A percentile compares a stretch with the other conserved stretches of the same genome.
Conservation (phyloP, 2,329 filamentous ascomycete genomes). For the Phaeosphaeria sp. region DNA sequence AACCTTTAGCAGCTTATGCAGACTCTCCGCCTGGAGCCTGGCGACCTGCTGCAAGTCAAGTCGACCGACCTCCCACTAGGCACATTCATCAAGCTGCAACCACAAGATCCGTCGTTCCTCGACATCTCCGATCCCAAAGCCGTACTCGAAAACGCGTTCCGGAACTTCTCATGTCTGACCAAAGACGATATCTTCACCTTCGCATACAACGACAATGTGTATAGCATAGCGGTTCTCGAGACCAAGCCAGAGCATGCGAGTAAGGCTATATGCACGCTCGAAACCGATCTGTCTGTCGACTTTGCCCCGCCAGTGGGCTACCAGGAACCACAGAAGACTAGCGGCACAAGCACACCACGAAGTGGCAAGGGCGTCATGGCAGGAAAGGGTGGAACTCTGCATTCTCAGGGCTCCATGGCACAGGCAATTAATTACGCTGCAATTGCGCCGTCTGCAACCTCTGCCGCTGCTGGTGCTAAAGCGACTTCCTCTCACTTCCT, state of each 20-base stretch:
- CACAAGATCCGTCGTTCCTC: conserved; percentile 90
- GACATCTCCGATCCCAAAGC: conserved; percentile 98
- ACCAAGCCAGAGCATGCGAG: conserved; percentile 87
- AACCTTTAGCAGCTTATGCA: conserved; percentile 78
- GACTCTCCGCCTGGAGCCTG: conserved; percentile 85
- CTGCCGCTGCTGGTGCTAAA: conserved; percentile 67
- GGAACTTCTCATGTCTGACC: conserved; percentile 92
- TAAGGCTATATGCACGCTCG: conserved; percentile 87
- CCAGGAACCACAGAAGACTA: conserved; percentile 79
- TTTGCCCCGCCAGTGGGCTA: conserved; percentile 95
- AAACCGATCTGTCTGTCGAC: conserved; percentile 95
- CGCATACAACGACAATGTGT: conserved; percentile 92
- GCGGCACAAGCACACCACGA: conserved; percentile 85
- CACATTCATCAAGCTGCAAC: conserved; percentile 93
- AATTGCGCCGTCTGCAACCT: conserved; percentile 78
- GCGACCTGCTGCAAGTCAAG: conserved; percentile 93
- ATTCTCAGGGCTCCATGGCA: conserved; percentile 91
- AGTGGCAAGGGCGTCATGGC: conserved; percentile 70
- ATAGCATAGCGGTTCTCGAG: conserved; percentile 91
- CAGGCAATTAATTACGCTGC: conserved; percentile 96
- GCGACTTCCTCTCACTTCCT: conserved; percentile 79
- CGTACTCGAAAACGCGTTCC: conserved; percentile 94
- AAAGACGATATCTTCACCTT: conserved; percentile 96
- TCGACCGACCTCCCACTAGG: conserved; percentile 91
- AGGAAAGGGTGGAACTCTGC: conserved; percentile 73